Percentiles rank a stretch among this genome's conserved stretches.
phyloP scores from a whole-genome alignment of 805 yeast species.

The Cyberlindnera mycetangii region DNA sequence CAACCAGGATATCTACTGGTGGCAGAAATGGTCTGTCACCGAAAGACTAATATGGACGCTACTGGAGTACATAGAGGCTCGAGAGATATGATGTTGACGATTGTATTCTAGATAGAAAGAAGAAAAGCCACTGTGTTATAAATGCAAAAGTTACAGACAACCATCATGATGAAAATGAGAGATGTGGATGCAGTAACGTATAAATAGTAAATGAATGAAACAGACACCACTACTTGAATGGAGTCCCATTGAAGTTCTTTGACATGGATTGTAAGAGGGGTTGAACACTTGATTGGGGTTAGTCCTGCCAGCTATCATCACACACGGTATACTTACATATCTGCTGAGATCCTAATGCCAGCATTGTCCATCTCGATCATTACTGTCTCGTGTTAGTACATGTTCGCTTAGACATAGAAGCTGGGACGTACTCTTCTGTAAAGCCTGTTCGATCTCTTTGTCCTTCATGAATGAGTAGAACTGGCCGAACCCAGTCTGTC shows the following conservation, averaged over 20 bases:
- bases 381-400: slow-evolving; percentile 6
- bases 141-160: too few relatives aligned
- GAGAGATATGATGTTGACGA: too few relatives aligned
- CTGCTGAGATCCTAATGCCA: slow-evolving; percentile 12
- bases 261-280: slow-evolving; percentile 13
- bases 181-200: too few relatives aligned
- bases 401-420: not conserved
- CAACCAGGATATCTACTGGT: slow-evolving; percentile 21
- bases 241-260: slow-evolving; percentile 11
- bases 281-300: slow-evolving; percentile 5
- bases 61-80: slow-evolving; percentile 17
- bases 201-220: too few relatives aligned
- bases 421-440: slow-evolving; percentile 12
- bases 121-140: not conserved
- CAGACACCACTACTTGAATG: slow-evolving; percentile 6
- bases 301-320: not conserved
- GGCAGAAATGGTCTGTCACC: slow-evolving; percentile 18
- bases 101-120: too few relatives aligned
- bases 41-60: slow-evolving; percentile 20
- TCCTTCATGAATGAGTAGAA: slow-evolving; percentile 13
- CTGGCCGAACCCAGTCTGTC: slow-evolving; percentile 9
- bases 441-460: slow-evolving; percentile 12
- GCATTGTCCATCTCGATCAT: slow-evolving; percentile 19
- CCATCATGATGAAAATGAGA: too few relatives aligned
- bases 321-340: slow-evolving; percentile 8